Base-by-base conservation (phyloP, 495 filamentous ascomycete species). In the Hypoxylon perforatum region DNA sequence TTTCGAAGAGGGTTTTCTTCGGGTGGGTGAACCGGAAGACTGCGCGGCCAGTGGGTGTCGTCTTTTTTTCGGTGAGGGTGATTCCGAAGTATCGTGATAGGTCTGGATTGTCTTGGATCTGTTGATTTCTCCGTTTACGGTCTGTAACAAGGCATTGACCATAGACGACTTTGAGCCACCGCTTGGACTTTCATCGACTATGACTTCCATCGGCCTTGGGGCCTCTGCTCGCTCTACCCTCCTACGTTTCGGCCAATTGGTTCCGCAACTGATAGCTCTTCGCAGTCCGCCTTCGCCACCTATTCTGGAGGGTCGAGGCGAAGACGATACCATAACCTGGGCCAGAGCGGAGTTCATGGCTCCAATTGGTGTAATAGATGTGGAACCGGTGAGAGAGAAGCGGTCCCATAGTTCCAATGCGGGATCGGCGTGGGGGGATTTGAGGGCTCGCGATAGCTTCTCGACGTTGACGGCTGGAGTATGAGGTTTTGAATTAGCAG, bases 381-480 rank as follows among this genome's bases (percentile, higher is more conserved):
- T 70, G 35, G 67, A 63, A 61, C 74, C 79, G 19, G 67, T 62
- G 7, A 78, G 54, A 30, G 83, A 85, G 71, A 92, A 96, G 17
- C 90, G 88, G 65, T 89, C 92, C 93, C 92, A 96, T n/a, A 97
- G 77, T 52, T 97, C 93, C 30, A 87, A 77, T 0, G 90, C 90
- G 22, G 94, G 90, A 75, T 99, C 95, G 42, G 88, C 86, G 58
- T 91, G 88, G 21, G 92, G 92, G 0, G 93, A 93, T 52, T 84
- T 88, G 35, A 91, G 78, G 1, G 84, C 76, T n/a, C 81, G 74
- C 36, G 86, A 82, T 18, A 89, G 71, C 30, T 79, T 80, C 57
- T 86, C 81, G 39, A 87, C 23, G 76, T 80, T 77, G 35, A 78
- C 63, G 9, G 70, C 52, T 1, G 78, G 75, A 0, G 77, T 73